These are phyloP conservation scores for Hypomontagnella monticulosa DNA, from an alignment of 495 filamentous ascomycete genomes.

Conservation along the genomic window DNA sequence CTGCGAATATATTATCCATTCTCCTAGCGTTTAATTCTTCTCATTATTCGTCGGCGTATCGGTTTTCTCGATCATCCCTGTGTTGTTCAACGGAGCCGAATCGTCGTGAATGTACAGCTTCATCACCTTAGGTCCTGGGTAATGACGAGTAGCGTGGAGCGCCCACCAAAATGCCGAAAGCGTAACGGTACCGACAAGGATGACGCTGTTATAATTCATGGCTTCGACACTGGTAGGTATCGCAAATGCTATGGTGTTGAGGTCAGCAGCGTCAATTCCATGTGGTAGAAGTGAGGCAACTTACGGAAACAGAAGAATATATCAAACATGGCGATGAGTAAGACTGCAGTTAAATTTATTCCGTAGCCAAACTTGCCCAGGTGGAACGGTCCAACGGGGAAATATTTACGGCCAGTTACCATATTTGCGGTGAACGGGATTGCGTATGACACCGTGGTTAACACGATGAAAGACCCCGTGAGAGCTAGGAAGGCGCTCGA, in stretches of 20 bases:
- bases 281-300: conserved; percentile 6
- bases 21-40: neutral
- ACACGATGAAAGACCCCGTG: conserved; percentile 77
- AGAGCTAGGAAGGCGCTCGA: conserved; percentile 80
- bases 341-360: conserved; percentile 67
- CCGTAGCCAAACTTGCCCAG: conserved; percentile 69
- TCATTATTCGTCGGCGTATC: neutral
- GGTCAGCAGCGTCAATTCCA: conserved; percentile 8
- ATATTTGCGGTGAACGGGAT: conserved; percentile 80
- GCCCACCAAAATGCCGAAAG: conserved; percentile 71
- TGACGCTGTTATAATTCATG: conserved; percentile 79
- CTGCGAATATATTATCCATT: neutral
- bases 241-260: conserved; percentile 57
- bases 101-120: conserved; percentile 56
- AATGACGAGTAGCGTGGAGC: conserved; percentile 63
- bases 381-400: conserved; percentile 74
- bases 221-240: conserved; percentile 63
- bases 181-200: conserved; percentile 65
- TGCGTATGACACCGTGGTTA: conserved; percentile 77
- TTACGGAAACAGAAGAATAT: conserved; percentile 76
- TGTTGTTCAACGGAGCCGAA: conserved; percentile 10
- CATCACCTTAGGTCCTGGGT: conserved; percentile 67
- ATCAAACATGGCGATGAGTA: conserved; percentile 75
- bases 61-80: conserved; percentile 18
- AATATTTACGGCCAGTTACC: conserved; percentile 68